Evolutionary conservation across 306 rosid genomes (phyloP).

Genomic region (Acacia acuminata): DNA sequence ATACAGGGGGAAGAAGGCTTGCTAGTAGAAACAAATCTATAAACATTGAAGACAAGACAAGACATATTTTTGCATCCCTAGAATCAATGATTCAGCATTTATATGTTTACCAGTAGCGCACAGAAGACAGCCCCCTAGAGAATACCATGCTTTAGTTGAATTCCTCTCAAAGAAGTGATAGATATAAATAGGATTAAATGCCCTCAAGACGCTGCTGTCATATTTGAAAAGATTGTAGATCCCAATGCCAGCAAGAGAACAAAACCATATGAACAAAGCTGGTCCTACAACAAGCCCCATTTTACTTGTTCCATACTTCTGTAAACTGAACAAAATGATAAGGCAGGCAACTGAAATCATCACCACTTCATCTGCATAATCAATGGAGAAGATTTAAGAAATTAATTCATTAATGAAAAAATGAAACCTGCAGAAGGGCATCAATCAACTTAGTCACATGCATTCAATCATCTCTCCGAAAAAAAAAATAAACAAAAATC

Average conservation of each 20-base stretch:
- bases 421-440: conserved; percentile 3
- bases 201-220: conserved; percentile 70
- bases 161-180: conserved; percentile 90
- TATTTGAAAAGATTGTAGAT: conserved; percentile 81
- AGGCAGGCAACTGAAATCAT: conserved; percentile 92
- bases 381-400: conserved; percentile 12
- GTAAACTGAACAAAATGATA: conserved; percentile 85
- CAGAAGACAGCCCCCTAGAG: conserved; percentile 95
- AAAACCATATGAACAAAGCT: conserved; percentile 93
- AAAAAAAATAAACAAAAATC: conserved; percentile 47
- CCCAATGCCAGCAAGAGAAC: conserved; percentile 82
- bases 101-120: conserved; percentile 82
- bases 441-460: not conserved
- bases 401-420: conserved; percentile 24
- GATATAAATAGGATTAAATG: conserved; percentile 89
- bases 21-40: conserved; percentile 25
- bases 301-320: conserved; percentile 95
- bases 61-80: conserved; percentile 17
- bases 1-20: conserved; percentile 10
- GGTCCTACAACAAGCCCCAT: conserved; percentile 93
- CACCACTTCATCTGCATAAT: conserved; percentile 83
- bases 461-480: not conserved
- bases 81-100: conserved; percentile 25
- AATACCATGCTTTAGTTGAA: conserved; percentile 91
- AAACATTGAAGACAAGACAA: conserved; percentile 10